Base-by-base conservation (phyloP, 2,329 filamentous ascomycete genomes). In the Cytospora piceicola region DNA sequence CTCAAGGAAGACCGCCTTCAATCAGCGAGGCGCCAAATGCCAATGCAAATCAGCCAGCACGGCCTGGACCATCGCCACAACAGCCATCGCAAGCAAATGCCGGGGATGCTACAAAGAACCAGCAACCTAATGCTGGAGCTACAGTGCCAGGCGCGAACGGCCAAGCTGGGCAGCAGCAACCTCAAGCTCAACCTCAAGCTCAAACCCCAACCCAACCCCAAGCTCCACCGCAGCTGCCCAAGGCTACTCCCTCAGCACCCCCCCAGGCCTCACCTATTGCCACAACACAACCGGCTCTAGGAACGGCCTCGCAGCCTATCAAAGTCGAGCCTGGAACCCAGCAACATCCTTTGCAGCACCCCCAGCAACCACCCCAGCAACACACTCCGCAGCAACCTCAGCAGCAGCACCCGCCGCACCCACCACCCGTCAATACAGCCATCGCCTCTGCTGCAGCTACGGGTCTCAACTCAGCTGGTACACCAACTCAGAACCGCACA, bases 401-500 rank as follows among this genome's bases (percentile, higher is more conserved):
- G 61, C 76, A 72, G 51, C 74, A 72, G 54, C 32, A 34, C 32
- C 32, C 32, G 11, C 32, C 7, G 76, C 32, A 71, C 55, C 71
- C 67, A 4, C 72, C 42, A n/a, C 60, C 8, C 42, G 71, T 54
- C 71, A 70, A 42, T 69, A 64, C 67, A 66, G 27, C 76, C 74
- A 65, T 70, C 74, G 56, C 77, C 77, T 62, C 76, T 72, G 51
- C 74, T 72, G 55, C 76, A 71, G 60, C 59, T 20, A 29, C 64
- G 15, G 76, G 80, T 51, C 71, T 82, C 67, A 75, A 76, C 27
- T 78, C 79, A 0, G 77, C 76, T 51, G 80, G 81, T 63, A 82
- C 82, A 9, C 83, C 83, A 27, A 83, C 82, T 0, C 83, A 84
- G 63, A 76, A 76, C 22, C 77, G 80, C 64, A 85, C 83, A 12